These are phyloP conservation scores for Metrosideros polymorpha DNA, from an alignment of 441 rosid species.

Conservation along the genomic window DNA sequence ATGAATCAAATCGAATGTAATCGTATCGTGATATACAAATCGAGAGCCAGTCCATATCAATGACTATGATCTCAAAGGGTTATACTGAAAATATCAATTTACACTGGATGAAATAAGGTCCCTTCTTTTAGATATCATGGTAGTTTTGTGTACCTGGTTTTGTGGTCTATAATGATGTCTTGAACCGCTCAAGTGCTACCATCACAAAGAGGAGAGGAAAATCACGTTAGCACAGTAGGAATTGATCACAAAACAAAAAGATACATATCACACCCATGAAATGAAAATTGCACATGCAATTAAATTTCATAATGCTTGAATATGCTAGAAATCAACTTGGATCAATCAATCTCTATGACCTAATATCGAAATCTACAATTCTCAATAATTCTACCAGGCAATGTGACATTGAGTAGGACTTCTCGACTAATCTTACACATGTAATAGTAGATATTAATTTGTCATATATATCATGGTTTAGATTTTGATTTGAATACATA, in stretches of 20 bases:
- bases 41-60: too few species aligned
- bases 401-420: neutral
- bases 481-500: neutral
- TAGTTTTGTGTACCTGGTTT: too few species aligned
- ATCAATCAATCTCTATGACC: neutral
- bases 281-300: neutral
- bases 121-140: neutral
- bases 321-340: neutral
- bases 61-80: too few species aligned
- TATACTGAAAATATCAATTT: too few species aligned
- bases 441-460: too few species aligned
- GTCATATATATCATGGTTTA: neutral
- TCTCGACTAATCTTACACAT: too few species aligned
- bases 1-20: too few species aligned
- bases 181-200: too few species aligned
- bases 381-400: neutral
- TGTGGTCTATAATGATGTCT: neutral
- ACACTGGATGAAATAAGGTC: neutral
- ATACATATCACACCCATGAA: neutral
- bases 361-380: neutral
- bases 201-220: neutral
- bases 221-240: neutral
- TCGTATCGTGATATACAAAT: too few species aligned
- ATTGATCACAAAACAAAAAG: neutral
- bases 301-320: neutral